phyloP scores from a whole-genome alignment of 257 asterid genomes.

The Mitragyna speciosa region DNA sequence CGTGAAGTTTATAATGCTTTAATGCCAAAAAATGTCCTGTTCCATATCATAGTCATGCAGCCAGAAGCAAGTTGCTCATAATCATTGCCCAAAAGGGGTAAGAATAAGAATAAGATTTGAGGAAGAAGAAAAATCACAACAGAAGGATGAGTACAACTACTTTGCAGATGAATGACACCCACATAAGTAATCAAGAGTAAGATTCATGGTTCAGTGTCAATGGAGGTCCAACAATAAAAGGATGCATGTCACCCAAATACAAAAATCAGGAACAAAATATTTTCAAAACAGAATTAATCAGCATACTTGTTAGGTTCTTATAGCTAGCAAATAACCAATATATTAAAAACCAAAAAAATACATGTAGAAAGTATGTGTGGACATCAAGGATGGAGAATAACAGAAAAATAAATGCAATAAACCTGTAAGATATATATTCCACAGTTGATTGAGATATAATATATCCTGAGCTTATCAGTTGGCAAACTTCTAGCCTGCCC shows the following conservation, averaged over 20 bases:
- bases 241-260: neutral
- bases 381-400: neutral
- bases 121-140: neutral
- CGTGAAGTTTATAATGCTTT: slow-evolving; percentile 5
- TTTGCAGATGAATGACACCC: neutral
- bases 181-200: neutral
- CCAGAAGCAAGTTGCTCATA: neutral
- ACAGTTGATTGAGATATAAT: slow-evolving; percentile 60
- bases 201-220: neutral
- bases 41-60: neutral
- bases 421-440: slow-evolving; percentile 86
- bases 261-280: neutral
- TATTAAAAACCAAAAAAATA: neutral
- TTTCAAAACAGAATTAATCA: neutral
- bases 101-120: neutral
- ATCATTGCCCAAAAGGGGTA: neutral
- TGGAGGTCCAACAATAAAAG: neutral
- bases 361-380: neutral
- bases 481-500: slow-evolving; percentile 93
- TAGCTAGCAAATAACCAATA: neutral
- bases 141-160: neutral
- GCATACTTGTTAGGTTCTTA: neutral
- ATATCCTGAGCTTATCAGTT: slow-evolving; percentile 76
- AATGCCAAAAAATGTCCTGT: neutral
- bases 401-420: slow-evolving; percentile 10